These are phyloP conservation scores for Malus sieversii DNA, from an alignment of 306 rosid species.

Conservation along the genomic window DNA sequence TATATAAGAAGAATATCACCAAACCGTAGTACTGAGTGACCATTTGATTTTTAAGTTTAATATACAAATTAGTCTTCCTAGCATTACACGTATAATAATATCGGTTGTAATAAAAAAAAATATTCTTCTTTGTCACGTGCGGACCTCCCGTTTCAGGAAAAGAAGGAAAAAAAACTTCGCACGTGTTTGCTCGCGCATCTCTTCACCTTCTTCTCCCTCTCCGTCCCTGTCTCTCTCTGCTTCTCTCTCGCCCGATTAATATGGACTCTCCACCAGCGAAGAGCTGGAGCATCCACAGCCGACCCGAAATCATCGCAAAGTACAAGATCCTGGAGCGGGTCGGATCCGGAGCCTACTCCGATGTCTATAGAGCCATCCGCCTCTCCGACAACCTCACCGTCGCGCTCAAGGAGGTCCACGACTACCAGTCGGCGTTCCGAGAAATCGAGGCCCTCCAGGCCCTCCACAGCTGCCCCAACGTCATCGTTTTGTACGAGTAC, in stretches of 20 bases:
- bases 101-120: no score
- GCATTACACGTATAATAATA: accelerated
- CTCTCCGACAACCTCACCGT: conserved; percentile 53
- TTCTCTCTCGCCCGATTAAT: neutral
- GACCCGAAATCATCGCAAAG: conserved; percentile 59
- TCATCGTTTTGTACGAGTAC: conserved; percentile 67
- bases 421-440: conserved; percentile 65
- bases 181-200: neutral
- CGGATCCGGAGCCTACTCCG: conserved; percentile 89
- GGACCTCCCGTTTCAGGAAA: no score
- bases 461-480: conserved; percentile 50
- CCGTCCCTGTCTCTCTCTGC: neutral
- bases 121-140: no score
- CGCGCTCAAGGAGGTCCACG: conserved; percentile 91
- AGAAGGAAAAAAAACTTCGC: neutral
- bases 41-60: no score
- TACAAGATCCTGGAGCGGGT: conserved; percentile 61
- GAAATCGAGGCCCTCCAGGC: conserved; percentile 74
- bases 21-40: no score
- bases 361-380: conserved; percentile 68
- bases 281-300: conserved; percentile 87
- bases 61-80: no score
- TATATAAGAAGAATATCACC: accelerated
- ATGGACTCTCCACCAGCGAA: conserved; percentile 53
- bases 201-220: neutral